Evolutionary conservation across 192 early-diverging fungal species (phyloP), one percentile per base, ranked within the genome.

Genomic region (Gamsiella multidivaricata): DNA sequence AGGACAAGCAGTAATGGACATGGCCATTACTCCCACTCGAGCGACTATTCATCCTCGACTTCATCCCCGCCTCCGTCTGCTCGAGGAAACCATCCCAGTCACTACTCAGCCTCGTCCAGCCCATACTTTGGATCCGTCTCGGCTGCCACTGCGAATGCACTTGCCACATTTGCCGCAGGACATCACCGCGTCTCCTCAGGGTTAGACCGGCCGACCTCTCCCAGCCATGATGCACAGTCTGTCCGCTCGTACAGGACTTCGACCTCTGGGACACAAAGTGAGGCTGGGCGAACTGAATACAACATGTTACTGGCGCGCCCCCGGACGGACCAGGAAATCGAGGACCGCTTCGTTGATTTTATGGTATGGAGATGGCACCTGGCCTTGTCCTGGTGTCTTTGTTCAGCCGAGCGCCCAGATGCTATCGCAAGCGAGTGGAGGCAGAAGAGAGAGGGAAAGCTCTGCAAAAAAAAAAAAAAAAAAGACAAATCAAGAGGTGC

Each of bases 331-430:
- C 68, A 78, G 60, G 84, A 87, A 53, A 80, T 88, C 39, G 84
- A 88, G 42, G 70, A 76, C 45, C 58, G 83, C 29, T 88, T 88
- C 72, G 80, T 85, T 41, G 82, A 86, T 46, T 83, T 88, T 80
- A 80, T 88, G 81, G 87, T 85, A 84, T 26, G 65, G 31, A 25
- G 26, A 3, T 5, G 8, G 5, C 18, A 4, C 25, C 6, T 29
- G 7, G 14, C 20, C 47, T 47, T 47, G 0, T 20, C 15, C 28
- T 59, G 25, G 26, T 59, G 23, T 45, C 31, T 15, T 43, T 59
- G n/a, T n/a, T n/a, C n/a, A n/a, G n/a, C n/a, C n/a, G n/a, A n/a
- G n/a, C n/a, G n/a, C n/a, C n/a, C n/a, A n/a, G n/a, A n/a, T n/a
- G n/a, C n/a, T n/a, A n/a, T n/a, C n/a, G n/a, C n/a, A n/a, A n/a